These are phyloP conservation scores for Pachyrhizus erosus DNA, from an alignment of 306 rosid genomes.

Conservation along the genomic window DNA sequence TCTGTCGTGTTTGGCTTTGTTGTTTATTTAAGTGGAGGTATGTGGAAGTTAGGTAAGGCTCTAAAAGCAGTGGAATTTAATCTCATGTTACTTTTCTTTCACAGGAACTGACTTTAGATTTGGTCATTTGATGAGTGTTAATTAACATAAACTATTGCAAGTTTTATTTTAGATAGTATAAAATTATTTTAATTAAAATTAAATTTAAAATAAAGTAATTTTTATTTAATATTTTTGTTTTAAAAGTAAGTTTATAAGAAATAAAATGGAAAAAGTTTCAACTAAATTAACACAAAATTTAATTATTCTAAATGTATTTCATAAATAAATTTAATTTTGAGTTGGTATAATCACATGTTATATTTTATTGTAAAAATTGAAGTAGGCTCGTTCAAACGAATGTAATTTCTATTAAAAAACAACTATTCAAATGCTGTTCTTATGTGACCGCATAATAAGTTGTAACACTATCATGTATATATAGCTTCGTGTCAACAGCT, in stretches of 20 bases:
- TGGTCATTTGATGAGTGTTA: background rate
- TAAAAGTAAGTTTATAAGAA: background rate
- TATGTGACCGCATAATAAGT: background rate
- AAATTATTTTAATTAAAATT: background rate
- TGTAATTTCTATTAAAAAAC: background rate
- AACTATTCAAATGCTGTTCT: background rate
- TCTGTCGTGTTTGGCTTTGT: slow-evolving; percentile 28
- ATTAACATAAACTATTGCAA: background rate
- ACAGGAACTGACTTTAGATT: background rate
- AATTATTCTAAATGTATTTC: background rate
- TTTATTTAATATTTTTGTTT: background rate
- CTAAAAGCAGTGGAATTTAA: background rate
- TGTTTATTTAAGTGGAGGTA: slow-evolving; percentile 40
- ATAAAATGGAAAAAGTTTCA: background rate
- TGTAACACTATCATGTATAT: background rate
- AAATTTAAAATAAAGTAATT: background rate
- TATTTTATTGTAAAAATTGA: background rate
- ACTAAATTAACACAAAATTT: background rate
- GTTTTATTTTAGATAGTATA: background rate
- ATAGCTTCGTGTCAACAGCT: background rate
- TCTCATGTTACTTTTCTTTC: background rate
- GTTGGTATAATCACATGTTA: background rate
- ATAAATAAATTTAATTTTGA: background rate
- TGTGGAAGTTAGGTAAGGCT: slow-evolving; percentile 37
- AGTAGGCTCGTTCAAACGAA: background rate